These are phyloP conservation scores for Magnolia sinica DNA, from an alignment of 164 flowering plant species.

Conservation along the genomic window DNA sequence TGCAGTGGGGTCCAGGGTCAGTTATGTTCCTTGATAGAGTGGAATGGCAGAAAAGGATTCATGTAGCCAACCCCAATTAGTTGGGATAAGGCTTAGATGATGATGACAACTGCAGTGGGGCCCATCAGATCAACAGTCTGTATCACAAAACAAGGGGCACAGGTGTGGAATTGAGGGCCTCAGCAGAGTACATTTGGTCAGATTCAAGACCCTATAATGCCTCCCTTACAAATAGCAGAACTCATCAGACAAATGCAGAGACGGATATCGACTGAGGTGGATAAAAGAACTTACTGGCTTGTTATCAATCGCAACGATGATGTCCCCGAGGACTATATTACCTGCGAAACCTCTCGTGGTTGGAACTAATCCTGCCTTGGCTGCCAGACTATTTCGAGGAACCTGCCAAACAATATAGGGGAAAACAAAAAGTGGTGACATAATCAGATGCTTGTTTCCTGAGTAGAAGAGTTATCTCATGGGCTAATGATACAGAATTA, in stretches of 20 bases:
- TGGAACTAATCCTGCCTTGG: constrained; percentile 76
- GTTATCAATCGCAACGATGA: constrained; percentile 69
- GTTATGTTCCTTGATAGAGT: no score
- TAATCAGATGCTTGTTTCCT: neutral
- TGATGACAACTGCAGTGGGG: neutral
- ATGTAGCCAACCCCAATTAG: no score
- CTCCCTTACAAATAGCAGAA: no score
- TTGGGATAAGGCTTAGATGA: no score
- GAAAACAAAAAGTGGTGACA: no score
- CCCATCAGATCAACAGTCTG: neutral
- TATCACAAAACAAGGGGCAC: neutral
- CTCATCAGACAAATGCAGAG: neutral
- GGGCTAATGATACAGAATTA: neutral
- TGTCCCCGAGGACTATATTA: constrained; percentile 78
- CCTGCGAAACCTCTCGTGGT: constrained; percentile 92
- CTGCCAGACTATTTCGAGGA: constrained; percentile 70
- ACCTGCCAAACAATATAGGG: constrained; percentile 40
- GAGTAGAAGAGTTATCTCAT: neutral
- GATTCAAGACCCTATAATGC: no score
- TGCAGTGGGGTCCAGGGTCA: no score
- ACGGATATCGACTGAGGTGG: neutral
- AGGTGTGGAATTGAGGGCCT: no score
- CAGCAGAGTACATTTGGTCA: no score
- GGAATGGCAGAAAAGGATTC: no score
- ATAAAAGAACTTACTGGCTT: constrained; percentile 56